Evolutionary conservation across 306 rosid species (phyloP), one percentile per base, ranked within the genome.

Genomic region (Purshia tridentata): DNA sequence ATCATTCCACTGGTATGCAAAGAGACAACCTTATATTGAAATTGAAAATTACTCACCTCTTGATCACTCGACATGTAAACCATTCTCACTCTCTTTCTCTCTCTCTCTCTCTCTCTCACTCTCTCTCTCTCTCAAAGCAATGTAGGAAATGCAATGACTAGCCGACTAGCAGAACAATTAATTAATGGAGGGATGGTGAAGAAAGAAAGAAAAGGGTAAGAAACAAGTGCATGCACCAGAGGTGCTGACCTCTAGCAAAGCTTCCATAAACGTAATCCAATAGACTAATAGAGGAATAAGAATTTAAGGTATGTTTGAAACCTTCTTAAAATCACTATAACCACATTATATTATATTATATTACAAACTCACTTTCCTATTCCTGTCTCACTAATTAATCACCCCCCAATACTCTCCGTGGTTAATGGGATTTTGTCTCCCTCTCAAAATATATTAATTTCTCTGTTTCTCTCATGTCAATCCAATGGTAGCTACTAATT

Each of bases 371-470:
- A 12, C 49, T 16, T 46, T 59, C 52, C 35, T 12, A 10, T 59
- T 49, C 12, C 19, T 68, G 50, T 61, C 29, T 41, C 44, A 47
- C 48, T n/a, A 4, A 6, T 48, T 20, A 59, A 45, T 1, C 35
- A 20, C 9, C 46, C 54, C n/a, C 9, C 6, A 18, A 44, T 12
- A 53, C 13, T 64, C 53, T 54, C 87, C 89, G 57, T 76, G 67
- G 52, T 73, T 76, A 20, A 5, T 50, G 87, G 87, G 78, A 82
- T 78, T 57, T 22, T 83, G 87, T 76, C 80, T 78, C 48, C 77
- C 1, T 52, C 20, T 19, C 23, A 19, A 42, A 18, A 70, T n/a
- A 41, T 55, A 0, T 10, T 23, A 2, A 14, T 65, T 10, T 37
- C 6, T 44, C 20, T 41, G n/a, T n/a, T 8, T 42, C 52, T 65